Evolutionary conservation across 1,284 basidiomycete genomes (phyloP).

Genomic region (Puccinia triticina): DNA sequence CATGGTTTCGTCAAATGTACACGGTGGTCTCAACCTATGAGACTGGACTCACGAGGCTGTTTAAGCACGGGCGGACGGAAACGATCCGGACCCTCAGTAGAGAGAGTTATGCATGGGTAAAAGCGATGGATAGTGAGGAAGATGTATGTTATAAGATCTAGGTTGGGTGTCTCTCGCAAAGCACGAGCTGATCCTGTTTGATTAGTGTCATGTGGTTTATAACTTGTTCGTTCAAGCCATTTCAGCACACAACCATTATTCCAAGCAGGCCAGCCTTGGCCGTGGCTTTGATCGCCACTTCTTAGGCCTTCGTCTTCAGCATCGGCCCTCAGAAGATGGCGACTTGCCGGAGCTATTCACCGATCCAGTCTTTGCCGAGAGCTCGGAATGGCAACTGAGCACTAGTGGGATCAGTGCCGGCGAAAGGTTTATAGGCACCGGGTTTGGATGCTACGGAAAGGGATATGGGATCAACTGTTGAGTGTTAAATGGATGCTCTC

Average conservation of each 20-base stretch:
- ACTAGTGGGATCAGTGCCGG: slow-evolving; percentile 89
- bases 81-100: slow-evolving; percentile 79
- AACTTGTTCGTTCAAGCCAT: slow-evolving; percentile 71
- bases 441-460: slow-evolving; percentile 68
- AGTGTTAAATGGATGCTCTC: slow-evolving; percentile 58
- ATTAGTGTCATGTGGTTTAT: slow-evolving; percentile 61
- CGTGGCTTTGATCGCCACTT: slow-evolving; percentile 89
- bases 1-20: slow-evolving; percentile 80
- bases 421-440: slow-evolving; percentile 84
- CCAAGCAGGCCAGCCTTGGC: slow-evolving; percentile 78
- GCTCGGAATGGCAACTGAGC: slow-evolving; percentile 85
- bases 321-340: slow-evolving; percentile 45
- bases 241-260: slow-evolving; percentile 73
- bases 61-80: slow-evolving; percentile 88
- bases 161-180: not conserved
- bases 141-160: slow-evolving; percentile 61
- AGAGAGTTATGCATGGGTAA: slow-evolving; percentile 78
- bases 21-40: slow-evolving; percentile 89
- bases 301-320: slow-evolving; percentile 72
- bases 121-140: slow-evolving; percentile 70
- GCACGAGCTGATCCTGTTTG: not conserved
- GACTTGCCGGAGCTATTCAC: slow-evolving; percentile 54
- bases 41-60: slow-evolving; percentile 87
- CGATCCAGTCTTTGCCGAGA: slow-evolving; percentile 76
- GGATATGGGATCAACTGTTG: slow-evolving; percentile 90